Percentiles rank a stretch among this genome's conserved stretches.
These are phyloP conservation scores for Fusarium protoensiforme DNA, from an alignment of 2,329 filamentous ascomycete species.

Conservation along the genomic window DNA sequence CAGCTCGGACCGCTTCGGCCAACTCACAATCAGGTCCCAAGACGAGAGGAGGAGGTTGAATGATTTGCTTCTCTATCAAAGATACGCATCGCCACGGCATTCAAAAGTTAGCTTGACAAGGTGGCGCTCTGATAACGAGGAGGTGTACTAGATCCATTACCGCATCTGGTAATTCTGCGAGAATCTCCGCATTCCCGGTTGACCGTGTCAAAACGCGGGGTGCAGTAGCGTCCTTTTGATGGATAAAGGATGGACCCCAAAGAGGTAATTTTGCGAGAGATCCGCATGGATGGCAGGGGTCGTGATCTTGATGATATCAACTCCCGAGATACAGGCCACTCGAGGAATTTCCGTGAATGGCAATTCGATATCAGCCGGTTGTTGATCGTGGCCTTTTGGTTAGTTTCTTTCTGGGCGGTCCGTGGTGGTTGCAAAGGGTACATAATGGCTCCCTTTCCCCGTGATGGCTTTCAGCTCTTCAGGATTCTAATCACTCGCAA, in stretches of 20 bases:
- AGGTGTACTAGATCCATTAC: not conserved
- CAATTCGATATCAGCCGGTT: not conserved
- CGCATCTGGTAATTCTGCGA: constrained; percentile 1
- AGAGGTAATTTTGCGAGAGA: constrained; percentile 17
- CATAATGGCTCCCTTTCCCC: not conserved
- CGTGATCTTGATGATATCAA: not conserved
- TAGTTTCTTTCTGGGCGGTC: not conserved
- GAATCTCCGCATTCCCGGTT: not conserved
- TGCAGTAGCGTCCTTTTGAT: not conserved
- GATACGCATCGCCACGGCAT: not conserved
- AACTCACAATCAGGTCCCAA: not conserved
- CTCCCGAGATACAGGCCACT: not conserved
- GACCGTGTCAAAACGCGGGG: constrained; percentile 6
- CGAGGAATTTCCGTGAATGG: not conserved
- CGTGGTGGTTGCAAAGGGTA: not conserved
- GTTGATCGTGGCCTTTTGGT: not conserved
- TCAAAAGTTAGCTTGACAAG: not conserved
- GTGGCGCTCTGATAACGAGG: not conserved
- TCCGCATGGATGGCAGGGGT: not conserved
- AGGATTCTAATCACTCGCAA: not conserved
- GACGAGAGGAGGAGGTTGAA: not conserved
- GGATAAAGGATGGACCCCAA: not conserved
- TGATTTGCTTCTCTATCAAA: not conserved
- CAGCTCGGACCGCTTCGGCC: not conserved
- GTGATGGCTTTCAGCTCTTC: not conserved